phyloP scores from a whole-genome alignment of 192 early-diverging fungal species.

The Coemansia pectinata region DNA sequence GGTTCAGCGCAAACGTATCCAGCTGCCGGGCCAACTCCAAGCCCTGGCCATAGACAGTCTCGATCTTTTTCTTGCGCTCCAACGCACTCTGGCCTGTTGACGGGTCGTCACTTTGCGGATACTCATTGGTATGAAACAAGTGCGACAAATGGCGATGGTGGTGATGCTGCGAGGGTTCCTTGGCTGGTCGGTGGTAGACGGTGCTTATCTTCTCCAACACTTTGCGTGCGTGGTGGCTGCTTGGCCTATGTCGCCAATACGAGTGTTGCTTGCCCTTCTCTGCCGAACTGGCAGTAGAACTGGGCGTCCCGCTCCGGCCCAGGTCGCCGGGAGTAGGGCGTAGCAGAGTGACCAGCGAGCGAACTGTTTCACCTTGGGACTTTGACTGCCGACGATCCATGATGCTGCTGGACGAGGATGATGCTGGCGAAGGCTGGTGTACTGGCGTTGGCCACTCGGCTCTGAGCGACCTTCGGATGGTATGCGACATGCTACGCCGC shows the following conservation, averaged over 20 bases:
- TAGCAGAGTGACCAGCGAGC: neutral
- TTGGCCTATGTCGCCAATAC: neutral
- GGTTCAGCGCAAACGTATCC: slow-evolving; percentile 18
- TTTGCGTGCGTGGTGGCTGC: slow-evolving; percentile 2
- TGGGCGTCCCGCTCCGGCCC: neutral
- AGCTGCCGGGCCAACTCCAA: slow-evolving; percentile 22
- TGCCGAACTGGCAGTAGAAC: neutral
- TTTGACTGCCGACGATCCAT: slow-evolving; percentile 1
- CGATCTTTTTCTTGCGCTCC: slow-evolving; percentile 18
- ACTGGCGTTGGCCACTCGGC: slow-evolving; percentile 11
- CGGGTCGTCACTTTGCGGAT: slow-evolving; percentile 40
- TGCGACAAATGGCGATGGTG: neutral
- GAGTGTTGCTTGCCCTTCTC: neutral
- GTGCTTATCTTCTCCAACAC: slow-evolving; percentile 11
- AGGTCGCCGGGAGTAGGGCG: neutral
- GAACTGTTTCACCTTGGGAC: neutral
- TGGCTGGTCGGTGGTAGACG: neutral
- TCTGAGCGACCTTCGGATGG: slow-evolving; percentile 18
- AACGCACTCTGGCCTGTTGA: slow-evolving; percentile 11
- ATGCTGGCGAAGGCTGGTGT: neutral
- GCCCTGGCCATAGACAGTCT: slow-evolving; percentile 12
- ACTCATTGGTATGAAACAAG: slow-evolving; percentile 12
- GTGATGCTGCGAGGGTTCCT: neutral
- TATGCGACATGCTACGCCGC: slow-evolving; percentile 14
- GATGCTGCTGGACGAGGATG: neutral